Evolutionary conservation across 2,329 filamentous ascomycete species (phyloP).

Genomic region (Monilinia laxa): DNA sequence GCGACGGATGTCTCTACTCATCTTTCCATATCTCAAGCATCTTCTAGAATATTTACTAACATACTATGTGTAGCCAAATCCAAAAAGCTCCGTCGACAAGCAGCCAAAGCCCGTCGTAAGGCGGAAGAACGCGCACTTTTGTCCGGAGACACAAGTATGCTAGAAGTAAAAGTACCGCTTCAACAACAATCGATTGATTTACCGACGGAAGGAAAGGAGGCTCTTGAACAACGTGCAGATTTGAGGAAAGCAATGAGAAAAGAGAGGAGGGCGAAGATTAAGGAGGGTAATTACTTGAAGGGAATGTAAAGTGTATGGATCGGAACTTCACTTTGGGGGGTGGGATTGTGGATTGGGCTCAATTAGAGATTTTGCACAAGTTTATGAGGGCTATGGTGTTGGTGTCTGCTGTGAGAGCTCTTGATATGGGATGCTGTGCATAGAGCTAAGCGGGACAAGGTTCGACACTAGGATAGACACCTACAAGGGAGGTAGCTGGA

Average conservation of each 20-base stretch:
- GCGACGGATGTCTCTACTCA: neutral
- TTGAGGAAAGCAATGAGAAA: conserved; percentile 70
- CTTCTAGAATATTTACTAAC: conserved; percentile 8
- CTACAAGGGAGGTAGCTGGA: neutral
- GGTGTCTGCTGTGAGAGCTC: neutral
- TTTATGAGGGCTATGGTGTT: neutral
- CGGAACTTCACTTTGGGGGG: neutral
- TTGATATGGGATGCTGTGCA: neutral
- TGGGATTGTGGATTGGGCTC: neutral
- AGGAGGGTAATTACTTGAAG: conserved; percentile 84
- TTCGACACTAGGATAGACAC: neutral
- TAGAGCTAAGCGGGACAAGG: neutral
- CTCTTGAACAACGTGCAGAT: conserved; percentile 55
- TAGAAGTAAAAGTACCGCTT: conserved; percentile 69
- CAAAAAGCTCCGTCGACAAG: conserved; percentile 73
- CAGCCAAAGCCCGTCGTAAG: conserved; percentile 61
- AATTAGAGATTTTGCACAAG: neutral
- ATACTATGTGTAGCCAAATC: conserved; percentile 65
- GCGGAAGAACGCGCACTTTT: conserved; percentile 60
- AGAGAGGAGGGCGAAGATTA: conserved; percentile 73
- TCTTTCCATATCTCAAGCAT: neutral
- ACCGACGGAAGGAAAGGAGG: conserved; percentile 48
- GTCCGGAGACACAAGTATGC: conserved; percentile 63
- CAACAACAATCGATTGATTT: conserved; percentile 78
- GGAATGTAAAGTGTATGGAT: conserved; percentile 52